Evolutionary conservation across 495 filamentous ascomycete genomes (phyloP).

Genomic region (Saxispiralis lemnorum): DNA sequence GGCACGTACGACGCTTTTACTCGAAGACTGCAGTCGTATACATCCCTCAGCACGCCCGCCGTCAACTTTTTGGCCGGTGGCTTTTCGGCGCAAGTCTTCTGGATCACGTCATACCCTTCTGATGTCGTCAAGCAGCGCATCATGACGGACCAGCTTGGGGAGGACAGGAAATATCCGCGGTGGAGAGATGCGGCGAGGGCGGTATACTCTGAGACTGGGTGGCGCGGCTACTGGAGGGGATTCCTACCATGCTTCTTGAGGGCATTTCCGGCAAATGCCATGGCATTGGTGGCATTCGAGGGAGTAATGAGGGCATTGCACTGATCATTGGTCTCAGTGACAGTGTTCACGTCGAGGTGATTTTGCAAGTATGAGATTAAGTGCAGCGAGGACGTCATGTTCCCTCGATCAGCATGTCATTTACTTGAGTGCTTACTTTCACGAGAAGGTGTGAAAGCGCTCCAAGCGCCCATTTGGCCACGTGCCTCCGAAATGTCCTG

Average conservation of each 20-base stretch:
- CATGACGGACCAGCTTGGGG: conserved; percentile 78
- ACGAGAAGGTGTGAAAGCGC: no score
- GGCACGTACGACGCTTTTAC: conserved; percentile 74
- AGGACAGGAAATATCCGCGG: conserved; percentile 45
- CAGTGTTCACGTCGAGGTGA: no score
- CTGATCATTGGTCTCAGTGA: not conserved
- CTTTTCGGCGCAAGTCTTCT: conserved; percentile 80
- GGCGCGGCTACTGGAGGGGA: conserved; percentile 74
- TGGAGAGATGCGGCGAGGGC: conserved; percentile 70
- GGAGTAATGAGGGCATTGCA: conserved; percentile 66
- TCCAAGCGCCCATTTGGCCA: no score
- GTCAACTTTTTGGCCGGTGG: conserved; percentile 97
- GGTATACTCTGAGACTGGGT: conserved; percentile 58
- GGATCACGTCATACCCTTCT: conserved; percentile 76
- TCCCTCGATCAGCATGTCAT: no score
- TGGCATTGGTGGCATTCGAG: conserved; percentile 86
- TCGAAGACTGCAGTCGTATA: conserved; percentile 43
- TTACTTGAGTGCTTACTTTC: no score
- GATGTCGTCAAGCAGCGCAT: conserved; percentile 97
- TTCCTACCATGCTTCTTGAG: conserved; percentile 85
- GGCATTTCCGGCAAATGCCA: conserved; percentile 91
- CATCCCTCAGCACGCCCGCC: conserved; percentile 53
- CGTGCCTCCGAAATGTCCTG: no score
- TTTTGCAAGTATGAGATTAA: no score
- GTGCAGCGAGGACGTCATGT: no score